Evolutionary conservation across 345 rosid genomes (phyloP), one percentile per base, ranked within the genome.

Genomic region (Brassica incana): DNA sequence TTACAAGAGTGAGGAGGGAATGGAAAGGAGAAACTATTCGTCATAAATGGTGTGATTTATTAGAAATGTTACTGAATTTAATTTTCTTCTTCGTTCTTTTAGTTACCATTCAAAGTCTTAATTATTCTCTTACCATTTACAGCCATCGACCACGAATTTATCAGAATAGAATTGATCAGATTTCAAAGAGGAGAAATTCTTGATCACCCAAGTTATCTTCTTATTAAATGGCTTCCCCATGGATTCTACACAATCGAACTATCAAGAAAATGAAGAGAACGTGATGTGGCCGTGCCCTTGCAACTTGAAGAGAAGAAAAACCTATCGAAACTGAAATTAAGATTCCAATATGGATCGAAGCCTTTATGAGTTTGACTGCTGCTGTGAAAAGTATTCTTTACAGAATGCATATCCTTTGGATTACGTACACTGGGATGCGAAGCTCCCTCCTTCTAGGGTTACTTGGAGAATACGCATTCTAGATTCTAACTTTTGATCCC

Each of bases 151-250:
- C 0, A 77, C 0, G 5, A 77, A 77, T 8, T 9, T 16, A 61
- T 77, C 75, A 1, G 80, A 77, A 33, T 8, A 20, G 0, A 69
- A 1, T 14, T 20, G 2, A 3, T 2, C 4, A 16, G 75, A 69
- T 48, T 69, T 12, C 20, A 45, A 12, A 45, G 52, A 32, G 52
- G 2, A 14, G 35, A 45, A 32, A 15, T 77, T 69, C 7, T 69
- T 69, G 33, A 69, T 69, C 36, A 77, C 69, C 75, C 80, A 77
- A 12, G 38, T 45, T 38, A 43, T 69, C 35, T 48, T 69, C 50
- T 5, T 65, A 4, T 50, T 15, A 11, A 23, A 11, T 35, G 25
- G 18, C 12, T 20, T 33, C 36, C 25, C 71, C 77, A 73, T 27
- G 1, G 18, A 59, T 60, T 2, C 33, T 11, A 5, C 3, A 1